Evolutionary conservation across 2,329 filamentous ascomycete species (phyloP), one percentile per base, ranked within the genome.

Genomic region (Blastomyces percursus): DNA sequence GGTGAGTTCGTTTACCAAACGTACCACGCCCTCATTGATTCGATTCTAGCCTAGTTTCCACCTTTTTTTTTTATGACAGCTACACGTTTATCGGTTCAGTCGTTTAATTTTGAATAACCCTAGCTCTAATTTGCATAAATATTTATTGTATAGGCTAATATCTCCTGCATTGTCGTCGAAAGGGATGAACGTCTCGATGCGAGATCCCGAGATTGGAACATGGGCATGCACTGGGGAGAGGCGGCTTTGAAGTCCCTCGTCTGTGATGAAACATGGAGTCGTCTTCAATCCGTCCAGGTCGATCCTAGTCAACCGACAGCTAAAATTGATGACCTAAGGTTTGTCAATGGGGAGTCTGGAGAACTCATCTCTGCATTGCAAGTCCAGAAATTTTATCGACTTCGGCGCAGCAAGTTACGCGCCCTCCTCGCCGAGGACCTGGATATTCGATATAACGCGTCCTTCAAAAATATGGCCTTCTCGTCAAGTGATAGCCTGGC

Each of bases 151-250:
- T 58, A 60, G 58, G 58, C 58, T 38, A 66, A 66, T 30, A 67
- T 69, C 16, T 62, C 63, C 30, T 69, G 62, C 62, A 60, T 63
- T 7, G 62, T 70, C 60, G 69, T 67, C 56, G 69, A 71, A 55
- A 66, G 62, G 21, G 69, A 71, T 24, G 48, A 54, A 11, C 65
- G 62, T 12, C 61, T 67, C 19, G 67, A 66, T 50, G 66, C 66
- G 40, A 68, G 69, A 21, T 65, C 65, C 24, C 66, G 67, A 57
- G 70, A 71, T 66, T 71, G 70, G 70, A 70, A 67, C 44, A 71
- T 71, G 68, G 69, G 67, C 35, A 67, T 71, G 48, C 69, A 70
- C 60, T 71, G 70, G 70, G 64, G 69, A 27, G 62, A 66, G 4
- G 62, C 63, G 16, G 63, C 61, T 32, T 64, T 71, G 48, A 61